Evolutionary conservation across 116 monocot genomes (phyloP).

Genomic region (Trichopus zeylanicus): DNA sequence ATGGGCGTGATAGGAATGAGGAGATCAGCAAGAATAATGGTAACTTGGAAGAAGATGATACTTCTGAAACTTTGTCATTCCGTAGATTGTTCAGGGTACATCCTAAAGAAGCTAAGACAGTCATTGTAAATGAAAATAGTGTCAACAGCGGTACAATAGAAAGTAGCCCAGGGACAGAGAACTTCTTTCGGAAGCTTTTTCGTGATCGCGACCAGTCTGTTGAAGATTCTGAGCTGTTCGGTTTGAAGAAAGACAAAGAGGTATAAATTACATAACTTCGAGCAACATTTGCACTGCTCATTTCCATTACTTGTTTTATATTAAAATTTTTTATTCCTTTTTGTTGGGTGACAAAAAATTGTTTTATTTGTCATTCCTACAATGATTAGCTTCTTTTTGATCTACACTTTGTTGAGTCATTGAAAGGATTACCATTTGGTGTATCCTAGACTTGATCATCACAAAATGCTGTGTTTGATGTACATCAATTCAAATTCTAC

Average conservation of each 20-base stretch:
- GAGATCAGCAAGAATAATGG: slow-evolving; percentile 24
- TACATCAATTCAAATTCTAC: no score
- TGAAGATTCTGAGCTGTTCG: slow-evolving; percentile 92
- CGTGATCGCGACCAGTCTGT: slow-evolving; percentile 86
- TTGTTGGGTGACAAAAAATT: no score
- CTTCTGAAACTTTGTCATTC: slow-evolving; percentile 78
- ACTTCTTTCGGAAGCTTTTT: slow-evolving; percentile 80
- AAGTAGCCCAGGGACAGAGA: slow-evolving; percentile 90
- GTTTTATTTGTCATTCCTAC: no score
- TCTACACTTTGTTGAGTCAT: no score
- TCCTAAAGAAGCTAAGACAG: slow-evolving; percentile 60
- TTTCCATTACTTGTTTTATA: no score
- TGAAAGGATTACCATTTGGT: no score
- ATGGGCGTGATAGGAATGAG: slow-evolving; percentile 24
- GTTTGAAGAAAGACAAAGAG: slow-evolving; percentile 68
- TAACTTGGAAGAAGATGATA: slow-evolving; percentile 66
- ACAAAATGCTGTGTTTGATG: no score
- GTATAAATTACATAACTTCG: no score
- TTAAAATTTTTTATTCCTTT: no score
- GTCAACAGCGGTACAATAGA: slow-evolving; percentile 26
- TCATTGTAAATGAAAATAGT: slow-evolving; percentile 34
- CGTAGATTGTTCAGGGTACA: slow-evolving; percentile 90
- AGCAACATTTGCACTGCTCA: no score
- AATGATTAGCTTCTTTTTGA: no score
- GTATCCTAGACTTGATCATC: no score